These are phyloP conservation scores for Axilococcus clingmanii DNA, from an alignment of 139 green algal genomes.

Conservation along the genomic window DNA sequence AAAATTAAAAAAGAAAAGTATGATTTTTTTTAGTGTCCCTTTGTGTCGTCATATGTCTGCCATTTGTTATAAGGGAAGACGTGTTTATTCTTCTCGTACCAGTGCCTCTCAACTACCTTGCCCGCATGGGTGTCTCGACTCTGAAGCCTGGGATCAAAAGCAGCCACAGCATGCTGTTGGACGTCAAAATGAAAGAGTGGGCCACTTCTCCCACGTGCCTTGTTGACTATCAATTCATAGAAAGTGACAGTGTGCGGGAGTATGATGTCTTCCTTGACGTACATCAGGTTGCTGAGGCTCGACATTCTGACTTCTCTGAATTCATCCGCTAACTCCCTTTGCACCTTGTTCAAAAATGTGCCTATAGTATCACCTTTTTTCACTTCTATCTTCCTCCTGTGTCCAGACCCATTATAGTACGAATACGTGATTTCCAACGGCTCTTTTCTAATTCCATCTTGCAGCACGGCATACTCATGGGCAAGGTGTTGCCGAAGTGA, in stretches of 20 bases:
- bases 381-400: slow-evolving; percentile 46
- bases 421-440: slow-evolving; percentile 85
- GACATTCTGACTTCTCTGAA: slow-evolving; percentile 75
- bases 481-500: slow-evolving; percentile 67
- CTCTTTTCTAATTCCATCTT: slow-evolving; percentile 72
- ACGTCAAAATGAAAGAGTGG: slow-evolving; percentile 95
- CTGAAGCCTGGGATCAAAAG: slow-evolving; percentile 74
- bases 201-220: slow-evolving; percentile 78
- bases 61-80: slow-evolving; percentile 94
- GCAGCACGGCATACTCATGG: slow-evolving; percentile 24
- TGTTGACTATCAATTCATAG: slow-evolving; percentile 93
- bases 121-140: slow-evolving; percentile 70
- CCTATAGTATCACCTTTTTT: slow-evolving; percentile 68
- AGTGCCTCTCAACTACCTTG: slow-evolving; percentile 90
- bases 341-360: slow-evolving; percentile 76
- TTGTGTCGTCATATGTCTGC: slow-evolving; percentile 76
- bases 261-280: slow-evolving; percentile 95
- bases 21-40: neutral
- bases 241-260: slow-evolving; percentile 87
- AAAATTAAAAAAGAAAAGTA: neutral
- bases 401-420: slow-evolving; percentile 92
- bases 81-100: slow-evolving; percentile 98
- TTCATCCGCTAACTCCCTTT: slow-evolving; percentile 71
- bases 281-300: slow-evolving; percentile 78
- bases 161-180: slow-evolving; percentile 73